Base-by-base conservation (phyloP, 2,329 filamentous ascomycete genomes). In the Volutella citrinella region DNA sequence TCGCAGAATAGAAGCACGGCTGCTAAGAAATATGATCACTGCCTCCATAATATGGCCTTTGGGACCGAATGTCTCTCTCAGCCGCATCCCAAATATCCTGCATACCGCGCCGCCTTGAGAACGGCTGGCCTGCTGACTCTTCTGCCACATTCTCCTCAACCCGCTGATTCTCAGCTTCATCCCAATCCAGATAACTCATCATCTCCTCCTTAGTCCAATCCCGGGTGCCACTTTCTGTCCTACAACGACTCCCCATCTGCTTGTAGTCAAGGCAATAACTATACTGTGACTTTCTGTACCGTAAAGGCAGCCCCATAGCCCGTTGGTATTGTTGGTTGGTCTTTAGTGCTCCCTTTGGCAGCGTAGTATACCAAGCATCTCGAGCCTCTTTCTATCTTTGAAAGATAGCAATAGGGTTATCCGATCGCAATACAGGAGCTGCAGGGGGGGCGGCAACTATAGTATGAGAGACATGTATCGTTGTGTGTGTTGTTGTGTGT, bases 341-440 rank as follows among this genome's bases (percentile, higher is more conserved):
- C 24, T 36, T 40, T 5, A 23, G 8, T 3, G 24, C 20, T 17
- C 32, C 26, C 13, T 5, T 13, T 30, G n/a, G 17, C 18, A 33
- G 19, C 24, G 20, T 26, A 26, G 12, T 14, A 34, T 23, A 36
- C 23, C 21, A 40, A 8, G 18, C 27, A 14, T 34, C 28, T 35
- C 14, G 13, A 14, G 7, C 19, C 22, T 18, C 18, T 18, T 34
- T 34, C 19, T 40, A 40, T 27, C 17, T 19, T 33, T 40, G 15
- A 10, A n/a, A 36, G 16, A 40, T 40, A 32, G 20, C 21, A 29
- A 8, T n/a, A 11, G 29, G 28, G 26, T 40, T n/a, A 32, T 32
- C 12, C 25, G 13, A 3, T 18, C 24, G 10, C 19, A 36, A 22
- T n/a, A 12, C 11, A 9, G 31, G 19, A 10, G 16, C 19, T 16